These are phyloP conservation scores for Suillus plorans DNA, from an alignment of 768 basidiomycete genomes.

Conservation along the genomic window DNA sequence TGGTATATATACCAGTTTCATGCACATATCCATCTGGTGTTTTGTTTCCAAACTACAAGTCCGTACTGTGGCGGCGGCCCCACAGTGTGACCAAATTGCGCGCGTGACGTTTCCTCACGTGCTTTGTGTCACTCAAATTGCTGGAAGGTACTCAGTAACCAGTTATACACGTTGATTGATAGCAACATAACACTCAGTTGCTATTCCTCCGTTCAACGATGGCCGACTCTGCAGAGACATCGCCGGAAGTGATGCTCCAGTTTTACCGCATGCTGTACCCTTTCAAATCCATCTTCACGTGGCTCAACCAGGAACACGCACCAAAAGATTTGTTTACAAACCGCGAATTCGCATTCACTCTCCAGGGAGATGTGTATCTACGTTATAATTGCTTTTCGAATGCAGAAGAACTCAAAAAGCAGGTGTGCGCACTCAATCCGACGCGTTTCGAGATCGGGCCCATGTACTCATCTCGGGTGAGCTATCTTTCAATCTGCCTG, in stretches of 20 bases:
- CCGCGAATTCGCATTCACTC: slow-evolving; percentile 94
- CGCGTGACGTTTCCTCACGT: slow-evolving; percentile 21
- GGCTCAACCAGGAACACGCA: slow-evolving; percentile 90
- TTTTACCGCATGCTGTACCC: slow-evolving; percentile 94
- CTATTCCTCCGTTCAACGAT: neutral
- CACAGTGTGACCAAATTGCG: slow-evolving; percentile 4
- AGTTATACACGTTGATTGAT: slow-evolving; percentile 9
- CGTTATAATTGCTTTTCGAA: slow-evolving; percentile 91
- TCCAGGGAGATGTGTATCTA: slow-evolving; percentile 87
- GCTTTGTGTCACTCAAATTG: slow-evolving; percentile 13
- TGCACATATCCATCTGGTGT: neutral
- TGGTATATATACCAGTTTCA: neutral
- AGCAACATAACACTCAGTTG: slow-evolving; percentile 3
- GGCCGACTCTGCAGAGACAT: slow-evolving; percentile 26
- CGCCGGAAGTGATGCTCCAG: slow-evolving; percentile 65
- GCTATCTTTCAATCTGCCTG: slow-evolving; percentile 27
- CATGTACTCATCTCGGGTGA: slow-evolving; percentile 81
- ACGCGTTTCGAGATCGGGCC: slow-evolving; percentile 97
- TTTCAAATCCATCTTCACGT: slow-evolving; percentile 89
- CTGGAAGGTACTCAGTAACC: neutral
- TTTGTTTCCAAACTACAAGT: neutral
- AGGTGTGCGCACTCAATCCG: slow-evolving; percentile 82
- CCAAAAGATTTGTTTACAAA: slow-evolving; percentile 84
- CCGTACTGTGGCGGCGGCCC: too few relatives aligned
- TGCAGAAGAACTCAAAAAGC: slow-evolving; percentile 88